Conservation (phyloP, 1,139 yeast genomes). For the Debaryomycetaceae sp. region DNA sequence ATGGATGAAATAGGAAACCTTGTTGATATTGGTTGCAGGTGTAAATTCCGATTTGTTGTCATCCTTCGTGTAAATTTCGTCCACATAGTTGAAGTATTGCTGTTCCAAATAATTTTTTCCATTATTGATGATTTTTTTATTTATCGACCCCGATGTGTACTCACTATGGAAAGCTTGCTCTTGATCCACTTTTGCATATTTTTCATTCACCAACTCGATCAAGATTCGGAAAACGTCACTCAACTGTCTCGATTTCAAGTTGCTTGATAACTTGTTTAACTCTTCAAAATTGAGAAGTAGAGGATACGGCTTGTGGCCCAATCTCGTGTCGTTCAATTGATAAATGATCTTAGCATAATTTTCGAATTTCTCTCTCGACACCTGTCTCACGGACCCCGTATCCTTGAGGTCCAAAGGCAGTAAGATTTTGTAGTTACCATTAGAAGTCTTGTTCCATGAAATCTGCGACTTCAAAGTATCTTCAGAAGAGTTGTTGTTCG, state of each 20-base stretch:
- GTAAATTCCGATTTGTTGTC: conserved; percentile 46
- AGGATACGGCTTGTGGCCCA: conserved; percentile 47
- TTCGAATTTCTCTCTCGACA: conserved; percentile 61
- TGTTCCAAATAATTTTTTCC: conserved; percentile 63
- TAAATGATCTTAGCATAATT: conserved; percentile 69
- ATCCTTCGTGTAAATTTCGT: conserved; percentile 63
- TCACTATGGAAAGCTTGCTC: conserved; percentile 47
- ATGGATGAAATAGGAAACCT: conserved; percentile 65
- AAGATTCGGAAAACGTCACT: conserved; percentile 64
- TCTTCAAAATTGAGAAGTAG: conserved; percentile 53
- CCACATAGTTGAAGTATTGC: conserved; percentile 76
- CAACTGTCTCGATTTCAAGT: conserved; percentile 59
- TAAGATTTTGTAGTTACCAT: conserved; percentile 34
- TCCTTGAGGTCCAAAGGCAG: conserved; percentile 26
- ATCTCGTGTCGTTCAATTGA: conserved; percentile 66
- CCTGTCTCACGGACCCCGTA: conserved; percentile 25
- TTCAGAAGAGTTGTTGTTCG: conserved; percentile 12
- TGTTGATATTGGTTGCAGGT: conserved; percentile 68
- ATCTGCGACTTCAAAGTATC: conserved; percentile 21
- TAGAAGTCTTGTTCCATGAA: conserved; percentile 36
- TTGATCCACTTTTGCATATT: conserved; percentile 29
- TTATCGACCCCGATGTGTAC: conserved; percentile 28
- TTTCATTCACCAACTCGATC: conserved; percentile 39
- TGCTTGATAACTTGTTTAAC: conserved; percentile 46
- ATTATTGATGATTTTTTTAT: conserved; percentile 50